Base-by-base conservation (phyloP, 2,329 filamentous ascomycete genomes). In the Knufia fluminis region DNA sequence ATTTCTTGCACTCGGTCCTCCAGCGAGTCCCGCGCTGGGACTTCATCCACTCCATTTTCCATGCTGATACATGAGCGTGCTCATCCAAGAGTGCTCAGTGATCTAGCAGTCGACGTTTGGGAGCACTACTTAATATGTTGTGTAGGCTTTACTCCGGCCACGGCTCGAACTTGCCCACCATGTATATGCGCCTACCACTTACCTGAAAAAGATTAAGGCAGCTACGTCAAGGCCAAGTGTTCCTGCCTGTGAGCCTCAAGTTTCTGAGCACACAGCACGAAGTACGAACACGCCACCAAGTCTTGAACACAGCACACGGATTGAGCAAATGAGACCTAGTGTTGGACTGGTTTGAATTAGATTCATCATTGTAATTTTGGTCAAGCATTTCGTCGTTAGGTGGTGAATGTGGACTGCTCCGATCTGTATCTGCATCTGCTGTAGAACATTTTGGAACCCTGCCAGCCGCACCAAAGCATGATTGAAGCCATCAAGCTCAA, bases 291-390 rank as follows among this genome's bases (percentile, higher is more conserved):
- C n/a, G n/a, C n/a, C n/a, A n/a, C n/a, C n/a, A n/a, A n/a, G n/a
- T n/a, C n/a, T n/a, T n/a, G n/a, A n/a, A n/a, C n/a, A n/a, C n/a
- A n/a, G n/a, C n/a, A n/a, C n/a, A n/a, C n/a, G n/a, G n/a, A n/a
- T n/a, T n/a, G n/a, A n/a, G n/a, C n/a, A n/a, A n/a, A n/a, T n/a
- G n/a, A n/a, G n/a, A n/a, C n/a, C n/a, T n/a, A n/a, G n/a, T n/a
- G n/a, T n/a, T n/a, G 19, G 10, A 41, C 24, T 20, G 7, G 24
- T 6, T 32, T 32, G 24, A 45, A 33, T 45, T 33, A 33, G n/a
- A 45, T 45, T 45, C 42, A 45, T 45, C 42, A 45, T 45, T 45
- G 22, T 28, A 32, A 22, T 45, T 45, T 45, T 33, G 42, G 24
- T 20, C 19, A 36, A 45, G 24, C 42, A 33, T 45, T 26, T 45